These are phyloP conservation scores for Bathelium albidoporum DNA, from an alignment of 495 filamentous ascomycete genomes.

Conservation along the genomic window DNA sequence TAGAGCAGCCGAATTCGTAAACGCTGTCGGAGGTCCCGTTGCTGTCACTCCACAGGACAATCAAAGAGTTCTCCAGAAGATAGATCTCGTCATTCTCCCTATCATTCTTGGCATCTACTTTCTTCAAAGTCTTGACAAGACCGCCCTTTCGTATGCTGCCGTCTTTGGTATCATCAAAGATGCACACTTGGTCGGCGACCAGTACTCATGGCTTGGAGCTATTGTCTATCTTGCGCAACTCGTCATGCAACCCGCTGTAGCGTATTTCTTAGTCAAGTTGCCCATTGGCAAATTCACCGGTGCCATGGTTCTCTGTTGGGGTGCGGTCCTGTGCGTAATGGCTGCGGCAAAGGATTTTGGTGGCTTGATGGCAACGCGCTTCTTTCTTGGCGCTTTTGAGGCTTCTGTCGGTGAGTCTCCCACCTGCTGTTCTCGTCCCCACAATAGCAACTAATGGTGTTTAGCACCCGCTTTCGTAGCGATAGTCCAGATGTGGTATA, in stretches of 20 bases:
- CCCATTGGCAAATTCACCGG: slow-evolving; percentile 28
- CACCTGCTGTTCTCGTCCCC: slow-evolving; percentile 6
- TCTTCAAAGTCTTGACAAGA: slow-evolving; percentile 47
- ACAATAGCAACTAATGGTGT: neutral
- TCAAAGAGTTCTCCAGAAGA: slow-evolving; percentile 25
- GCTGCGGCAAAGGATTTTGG: slow-evolving; percentile 28
- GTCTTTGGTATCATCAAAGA: slow-evolving; percentile 46
- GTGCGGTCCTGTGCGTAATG: slow-evolving; percentile 24
- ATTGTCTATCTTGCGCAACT: slow-evolving; percentile 29
- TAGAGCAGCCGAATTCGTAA: neutral
- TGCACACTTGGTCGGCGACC: slow-evolving; percentile 36
- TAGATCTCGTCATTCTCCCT: slow-evolving; percentile 41
- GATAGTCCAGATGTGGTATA: slow-evolving; percentile 55
- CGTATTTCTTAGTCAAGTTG: slow-evolving; percentile 40
- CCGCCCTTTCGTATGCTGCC: slow-evolving; percentile 40
- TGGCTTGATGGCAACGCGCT: slow-evolving; percentile 34
- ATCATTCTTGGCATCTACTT: slow-evolving; percentile 43
- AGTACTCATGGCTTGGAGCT: slow-evolving; percentile 33
- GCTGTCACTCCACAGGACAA: slow-evolving; percentile 13
- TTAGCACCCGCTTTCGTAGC: slow-evolving; percentile 49
- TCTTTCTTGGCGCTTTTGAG: slow-evolving; percentile 26
- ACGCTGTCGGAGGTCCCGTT: neutral
- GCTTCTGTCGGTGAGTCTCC: slow-evolving; percentile 8
- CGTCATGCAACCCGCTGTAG: slow-evolving; percentile 23
- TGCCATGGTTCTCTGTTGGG: slow-evolving; percentile 24